Conservation (phyloP, 2,329 filamentous ascomycete genomes). For the Gremmenia infestans region DNA sequence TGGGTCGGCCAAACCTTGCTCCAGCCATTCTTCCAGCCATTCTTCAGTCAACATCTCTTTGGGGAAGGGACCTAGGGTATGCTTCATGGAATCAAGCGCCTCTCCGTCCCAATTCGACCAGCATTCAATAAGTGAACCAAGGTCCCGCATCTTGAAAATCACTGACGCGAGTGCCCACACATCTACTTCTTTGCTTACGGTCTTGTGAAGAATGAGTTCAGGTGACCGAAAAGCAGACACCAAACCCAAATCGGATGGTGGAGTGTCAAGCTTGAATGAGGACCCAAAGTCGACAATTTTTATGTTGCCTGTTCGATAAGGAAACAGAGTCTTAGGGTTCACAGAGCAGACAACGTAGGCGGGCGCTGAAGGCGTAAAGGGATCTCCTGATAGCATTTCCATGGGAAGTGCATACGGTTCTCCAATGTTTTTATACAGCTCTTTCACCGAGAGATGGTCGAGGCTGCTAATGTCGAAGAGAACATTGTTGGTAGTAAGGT, state of each 20-base stretch:
- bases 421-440: background rate
- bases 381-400: background rate
- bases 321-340: background rate
- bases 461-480: conserved; percentile 1
- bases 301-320: conserved; percentile 6
- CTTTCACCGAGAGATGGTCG: background rate
- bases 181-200: background rate
- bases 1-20: background rate
- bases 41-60: background rate
- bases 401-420: background rate
- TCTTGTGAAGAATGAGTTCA: background rate
- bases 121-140: background rate
- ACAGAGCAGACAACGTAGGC: background rate
- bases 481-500: conserved; percentile 3
- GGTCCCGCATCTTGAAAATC: background rate
- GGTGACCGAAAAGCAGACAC: background rate
- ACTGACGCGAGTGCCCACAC: conserved; percentile 1
- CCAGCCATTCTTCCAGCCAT: background rate
- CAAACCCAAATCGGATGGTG: background rate
- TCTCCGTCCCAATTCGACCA: background rate
- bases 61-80: background rate
- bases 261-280: background rate
- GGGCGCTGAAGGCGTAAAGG: background rate
- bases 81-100: background rate
- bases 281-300: conserved; percentile 8